Evolutionary conservation across 169 alveolate species (phyloP).

Genomic region (Cryptosporidium meleagridis): DNA sequence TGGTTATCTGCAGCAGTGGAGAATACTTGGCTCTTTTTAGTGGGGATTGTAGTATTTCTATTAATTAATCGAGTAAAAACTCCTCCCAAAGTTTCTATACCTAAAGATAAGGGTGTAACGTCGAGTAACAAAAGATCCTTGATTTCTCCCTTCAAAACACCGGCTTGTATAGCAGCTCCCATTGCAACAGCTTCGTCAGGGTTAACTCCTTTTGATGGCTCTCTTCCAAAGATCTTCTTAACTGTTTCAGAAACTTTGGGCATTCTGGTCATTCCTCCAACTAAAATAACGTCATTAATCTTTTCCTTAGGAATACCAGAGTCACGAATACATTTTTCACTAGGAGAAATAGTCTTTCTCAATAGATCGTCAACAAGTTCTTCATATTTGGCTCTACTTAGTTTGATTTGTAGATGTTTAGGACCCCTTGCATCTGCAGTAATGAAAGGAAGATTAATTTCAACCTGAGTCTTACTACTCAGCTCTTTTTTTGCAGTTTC

Average conservation of each 20-base stretch:
- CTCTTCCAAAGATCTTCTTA: slow-evolving; percentile 92
- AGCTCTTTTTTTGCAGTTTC: slow-evolving; percentile 98
- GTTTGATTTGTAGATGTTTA: slow-evolving; percentile 94
- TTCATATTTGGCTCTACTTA: slow-evolving; percentile 97
- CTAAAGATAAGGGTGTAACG: slow-evolving; percentile 95
- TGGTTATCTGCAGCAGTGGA: slow-evolving; percentile 98
- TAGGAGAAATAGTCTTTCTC: slow-evolving; percentile 94
- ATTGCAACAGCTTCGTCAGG: slow-evolving; percentile 99
- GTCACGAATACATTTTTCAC: slow-evolving; percentile 94
- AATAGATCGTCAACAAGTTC: slow-evolving; percentile 86
- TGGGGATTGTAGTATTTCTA: slow-evolving; percentile 98
- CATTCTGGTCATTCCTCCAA: slow-evolving; percentile 99
- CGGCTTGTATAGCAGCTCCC: slow-evolving; percentile 99
- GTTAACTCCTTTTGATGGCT: slow-evolving; percentile 96
- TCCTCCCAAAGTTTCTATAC: slow-evolving; percentile 98
- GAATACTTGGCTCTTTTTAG: slow-evolving; percentile 96
- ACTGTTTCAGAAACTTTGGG: slow-evolving; percentile 97
- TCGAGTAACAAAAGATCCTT: slow-evolving; percentile 96
- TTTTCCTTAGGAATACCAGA: slow-evolving; percentile 92
- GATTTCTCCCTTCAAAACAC: slow-evolving; percentile 96
- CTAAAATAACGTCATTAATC: slow-evolving; percentile 96
- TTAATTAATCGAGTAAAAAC: slow-evolving; percentile 95
- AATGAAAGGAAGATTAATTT: slow-evolving; percentile 96
- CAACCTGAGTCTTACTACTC: slow-evolving; percentile 94
- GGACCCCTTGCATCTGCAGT: slow-evolving; percentile 99